phyloP scores from a whole-genome alignment of 805 yeast species.

The Kluyveromyces wickerhamii region DNA sequence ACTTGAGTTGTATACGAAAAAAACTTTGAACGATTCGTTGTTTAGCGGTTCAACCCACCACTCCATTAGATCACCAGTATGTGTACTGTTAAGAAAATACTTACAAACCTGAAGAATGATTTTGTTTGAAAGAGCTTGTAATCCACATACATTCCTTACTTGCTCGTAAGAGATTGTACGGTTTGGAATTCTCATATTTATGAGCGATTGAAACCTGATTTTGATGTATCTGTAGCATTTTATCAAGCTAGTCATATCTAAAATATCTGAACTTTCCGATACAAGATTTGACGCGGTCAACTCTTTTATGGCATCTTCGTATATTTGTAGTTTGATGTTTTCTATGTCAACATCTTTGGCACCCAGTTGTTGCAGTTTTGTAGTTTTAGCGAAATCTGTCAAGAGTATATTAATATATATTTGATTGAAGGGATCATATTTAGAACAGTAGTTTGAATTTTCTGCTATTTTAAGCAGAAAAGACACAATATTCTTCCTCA shows the following conservation, averaged over 20 bases:
- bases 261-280: background rate
- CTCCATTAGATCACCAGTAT: slow-evolving; percentile 2
- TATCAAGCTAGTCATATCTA: background rate
- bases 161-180: background rate
- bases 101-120: slow-evolving; percentile 2
- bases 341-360: too few species aligned
- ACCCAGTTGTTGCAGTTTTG: too few species aligned
- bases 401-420: too few species aligned
- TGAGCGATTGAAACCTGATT: slow-evolving; percentile 2
- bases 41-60: slow-evolving; percentile 4
- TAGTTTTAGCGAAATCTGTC: too few species aligned
- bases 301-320: background rate
- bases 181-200: slow-evolving; percentile 1
- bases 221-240: slow-evolving; percentile 2
- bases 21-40: background rate
- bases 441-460: too few species aligned
- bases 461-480: too few species aligned
- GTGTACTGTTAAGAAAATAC: slow-evolving; percentile 3
- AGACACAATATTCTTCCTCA: too few species aligned
- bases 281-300: background rate
- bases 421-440: too few species aligned
- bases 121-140: slow-evolving; percentile 1
- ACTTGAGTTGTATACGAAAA: too few species aligned
- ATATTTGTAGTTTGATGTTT: too few species aligned
- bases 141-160: slow-evolving; percentile 1